Evolutionary conservation across 345 rosid species (phyloP), one percentile per base, ranked within the genome.

Genomic region (Noccaea bulbosa): DNA sequence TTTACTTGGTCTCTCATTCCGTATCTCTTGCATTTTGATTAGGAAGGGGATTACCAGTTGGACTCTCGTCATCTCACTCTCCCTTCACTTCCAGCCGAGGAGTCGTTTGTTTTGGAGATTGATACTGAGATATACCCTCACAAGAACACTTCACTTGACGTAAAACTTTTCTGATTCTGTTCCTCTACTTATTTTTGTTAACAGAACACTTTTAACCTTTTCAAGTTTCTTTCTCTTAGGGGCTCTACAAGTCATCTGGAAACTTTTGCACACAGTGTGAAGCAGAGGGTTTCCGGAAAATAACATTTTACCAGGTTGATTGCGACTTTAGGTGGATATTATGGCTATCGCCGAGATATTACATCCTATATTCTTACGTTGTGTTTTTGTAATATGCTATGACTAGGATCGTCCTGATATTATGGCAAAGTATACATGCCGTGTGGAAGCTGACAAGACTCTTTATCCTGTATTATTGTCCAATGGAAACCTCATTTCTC

Each of bases 231-330:
- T 71, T 27, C 44, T 54, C 56, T 17, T 60, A 92, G 99, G 99
- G 97, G 56, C 98, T 95, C 69, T 95, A 92, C 88, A 87, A 87
- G 81, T 85, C 99, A 41, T 89, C 98, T 64, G 90, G 91, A 68
- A 89, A 84, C 77, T 95, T 90, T 81, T 92, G 99, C 81, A 92
- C 99, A 8, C 99, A 94, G 70, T 92, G 99, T 63, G 98, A 94
- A 86, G 98, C 99, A 33, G 99, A 95, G 83, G 98, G 97, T 66
- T 95, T 95, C 77, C 85, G 93, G 15, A 92, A 90, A 73, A 92
- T 95, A 60, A 95, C 98, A 50, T 95, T 79, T 78, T 95, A 88
- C 79, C 98, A 95, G 93, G 99, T 91, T 51, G 32, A 33, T 72
- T 32, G 37, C 66, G 51, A 51, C 65, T 40, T 61, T 15, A 46